phyloP scores from a whole-genome alignment of 306 rosid genomes.

The Pyrus communis region DNA sequence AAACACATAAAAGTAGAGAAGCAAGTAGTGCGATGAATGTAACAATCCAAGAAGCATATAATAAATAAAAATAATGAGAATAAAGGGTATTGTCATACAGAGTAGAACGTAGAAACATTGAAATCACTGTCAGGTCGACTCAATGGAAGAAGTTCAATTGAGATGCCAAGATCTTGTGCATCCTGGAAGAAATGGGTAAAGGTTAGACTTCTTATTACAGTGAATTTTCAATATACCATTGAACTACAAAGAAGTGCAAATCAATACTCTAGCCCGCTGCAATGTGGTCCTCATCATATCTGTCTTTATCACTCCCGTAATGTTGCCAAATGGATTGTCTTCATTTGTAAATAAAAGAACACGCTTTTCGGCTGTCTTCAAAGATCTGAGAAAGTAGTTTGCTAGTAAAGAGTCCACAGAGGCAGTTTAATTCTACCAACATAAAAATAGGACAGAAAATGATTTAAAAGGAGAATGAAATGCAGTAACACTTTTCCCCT shows the following conservation, averaged over 20 bases:
- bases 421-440: neutral
- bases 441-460: neutral
- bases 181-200: slow-evolving; percentile 39
- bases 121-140: slow-evolving; percentile 47
- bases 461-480: neutral
- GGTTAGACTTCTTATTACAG: slow-evolving; percentile 6
- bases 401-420: slow-evolving; percentile 6
- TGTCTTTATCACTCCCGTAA: slow-evolving; percentile 56
- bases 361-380: slow-evolving; percentile 69
- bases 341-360: slow-evolving; percentile 83
- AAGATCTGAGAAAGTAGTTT: slow-evolving; percentile 49
- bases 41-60: slow-evolving; percentile 2
- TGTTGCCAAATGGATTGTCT: slow-evolving; percentile 83
- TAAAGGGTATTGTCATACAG: slow-evolving; percentile 42
- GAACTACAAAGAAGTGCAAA: slow-evolving; percentile 5
- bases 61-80: neutral
- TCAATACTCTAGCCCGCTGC: slow-evolving; percentile 78
- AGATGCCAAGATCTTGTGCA: slow-evolving; percentile 86
- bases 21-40: slow-evolving; percentile 8
- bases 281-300: slow-evolving; percentile 82
- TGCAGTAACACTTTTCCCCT: neutral
- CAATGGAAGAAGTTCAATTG: slow-evolving; percentile 84
- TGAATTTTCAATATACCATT: slow-evolving; percentile 7
- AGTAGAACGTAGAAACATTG: slow-evolving; percentile 60
- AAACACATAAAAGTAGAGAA: slow-evolving; percentile 13